Conservation (phyloP, 257 asterid species). For the Ilex aquifolium region DNA sequence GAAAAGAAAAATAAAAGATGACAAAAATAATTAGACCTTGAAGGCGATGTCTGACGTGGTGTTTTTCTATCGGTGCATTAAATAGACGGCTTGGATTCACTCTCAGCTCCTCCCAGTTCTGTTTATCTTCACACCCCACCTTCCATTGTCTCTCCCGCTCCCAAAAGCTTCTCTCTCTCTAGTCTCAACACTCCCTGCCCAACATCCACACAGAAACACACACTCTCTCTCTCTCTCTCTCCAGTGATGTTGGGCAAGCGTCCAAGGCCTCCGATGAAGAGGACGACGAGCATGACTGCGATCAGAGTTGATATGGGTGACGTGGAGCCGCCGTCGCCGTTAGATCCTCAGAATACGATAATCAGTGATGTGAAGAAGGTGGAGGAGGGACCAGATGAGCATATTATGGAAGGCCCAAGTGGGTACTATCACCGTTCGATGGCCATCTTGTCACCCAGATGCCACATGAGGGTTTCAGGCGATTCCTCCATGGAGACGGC, state of each 20-base stretch:
- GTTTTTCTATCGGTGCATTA: neutral
- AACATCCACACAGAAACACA: conserved; percentile 5
- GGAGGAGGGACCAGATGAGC: conserved; percentile 3
- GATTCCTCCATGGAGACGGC: conserved; percentile 21
- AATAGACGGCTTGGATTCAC: conserved; percentile 28
- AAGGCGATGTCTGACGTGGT: conserved; percentile 23
- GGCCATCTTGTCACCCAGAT: conserved; percentile 38
- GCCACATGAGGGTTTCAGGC: conserved; percentile 12
- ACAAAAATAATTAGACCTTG: conserved; percentile 3
- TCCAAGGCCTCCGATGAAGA: too few species aligned
- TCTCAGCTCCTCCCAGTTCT: conserved; percentile 11
- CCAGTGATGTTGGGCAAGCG: too few species aligned
- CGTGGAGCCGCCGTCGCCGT: conserved; percentile 18
- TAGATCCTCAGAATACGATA: conserved; percentile 11
- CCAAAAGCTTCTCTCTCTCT: neutral
- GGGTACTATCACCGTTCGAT: conserved; percentile 10
- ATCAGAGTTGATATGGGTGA: conserved; percentile 25
- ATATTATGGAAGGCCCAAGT: neutral
- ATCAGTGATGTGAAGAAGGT: conserved; percentile 11
- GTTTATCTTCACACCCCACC: conserved; percentile 1
- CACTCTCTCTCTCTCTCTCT: conserved; percentile 31
- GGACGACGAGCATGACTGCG: conserved; percentile 5
- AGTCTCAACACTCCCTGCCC: too few species aligned
- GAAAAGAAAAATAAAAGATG: neutral
- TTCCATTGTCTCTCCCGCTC: conserved; percentile 6